Conservation (phyloP, 345 rosid genomes). For the Geranium brycei region DNA sequence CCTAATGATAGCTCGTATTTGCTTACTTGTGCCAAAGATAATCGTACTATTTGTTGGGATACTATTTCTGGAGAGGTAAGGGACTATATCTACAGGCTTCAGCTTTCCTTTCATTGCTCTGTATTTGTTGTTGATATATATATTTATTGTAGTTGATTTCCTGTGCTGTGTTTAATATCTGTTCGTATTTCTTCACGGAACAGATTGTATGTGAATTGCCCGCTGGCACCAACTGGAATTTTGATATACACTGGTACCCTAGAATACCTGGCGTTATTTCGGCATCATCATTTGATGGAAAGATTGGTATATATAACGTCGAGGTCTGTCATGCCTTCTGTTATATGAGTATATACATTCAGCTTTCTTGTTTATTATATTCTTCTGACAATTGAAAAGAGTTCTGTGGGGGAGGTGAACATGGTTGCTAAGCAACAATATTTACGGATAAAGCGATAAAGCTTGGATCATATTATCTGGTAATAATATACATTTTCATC, state of each 20-base stretch:
- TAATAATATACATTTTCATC: not conserved
- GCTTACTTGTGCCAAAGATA: conserved; percentile 95
- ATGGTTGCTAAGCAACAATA: too few species aligned
- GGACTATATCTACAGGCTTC: conserved; percentile 7
- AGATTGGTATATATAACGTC: conserved; percentile 82
- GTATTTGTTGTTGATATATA: not conserved
- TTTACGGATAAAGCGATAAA: not conserved
- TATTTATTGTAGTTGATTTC: conserved; percentile 4
- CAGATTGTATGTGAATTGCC: conserved; percentile 90
- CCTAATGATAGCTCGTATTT: conserved; percentile 85
- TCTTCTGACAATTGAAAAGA: not conserved
- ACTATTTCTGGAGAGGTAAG: conserved; percentile 75
- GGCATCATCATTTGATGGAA: conserved; percentile 95
- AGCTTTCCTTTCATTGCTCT: not conserved
- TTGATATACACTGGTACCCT: conserved; percentile 97
- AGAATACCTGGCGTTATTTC: conserved; percentile 91
- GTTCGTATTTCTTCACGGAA: conserved; percentile 2
- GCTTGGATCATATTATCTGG: not conserved
- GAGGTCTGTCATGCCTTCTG: conserved; percentile 42
- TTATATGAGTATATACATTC: not conserved
- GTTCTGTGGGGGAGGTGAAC: not conserved
- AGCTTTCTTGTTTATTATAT: not conserved
- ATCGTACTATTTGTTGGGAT: conserved; percentile 97
- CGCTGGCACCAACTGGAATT: conserved; percentile 94
- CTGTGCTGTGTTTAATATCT: not conserved